Percentiles rank a stretch among this genome's conserved stretches.
Evolutionary conservation across 495 filamentous ascomycete species (phyloP).

Genomic region (Pseudevernia furfuracea): DNA sequence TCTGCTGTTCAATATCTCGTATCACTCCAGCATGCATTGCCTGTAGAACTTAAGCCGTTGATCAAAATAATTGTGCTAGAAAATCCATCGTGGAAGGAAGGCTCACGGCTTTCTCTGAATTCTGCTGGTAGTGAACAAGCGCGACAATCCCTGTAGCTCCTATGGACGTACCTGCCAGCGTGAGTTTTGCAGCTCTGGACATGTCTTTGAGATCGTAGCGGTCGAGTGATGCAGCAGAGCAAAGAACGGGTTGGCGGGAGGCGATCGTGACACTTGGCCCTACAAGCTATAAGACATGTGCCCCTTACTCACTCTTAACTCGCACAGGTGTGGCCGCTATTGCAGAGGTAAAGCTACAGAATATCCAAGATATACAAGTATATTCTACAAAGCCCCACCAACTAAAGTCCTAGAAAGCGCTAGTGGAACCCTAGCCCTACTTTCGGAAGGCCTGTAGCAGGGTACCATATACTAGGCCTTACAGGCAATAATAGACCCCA

Average conservation of each 20-base stretch:
- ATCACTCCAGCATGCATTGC: conserved; percentile 95
- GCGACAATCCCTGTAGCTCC: conserved; percentile 68
- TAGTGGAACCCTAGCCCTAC: no score
- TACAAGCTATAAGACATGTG: no score
- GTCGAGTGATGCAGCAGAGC: not conserved
- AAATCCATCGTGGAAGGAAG: not conserved
- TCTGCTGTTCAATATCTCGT: conserved; percentile 90
- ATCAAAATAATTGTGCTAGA: not conserved
- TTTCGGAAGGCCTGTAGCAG: no score
- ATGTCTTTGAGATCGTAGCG: conserved; percentile 40
- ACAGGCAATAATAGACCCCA: no score
- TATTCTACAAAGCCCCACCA: no score
- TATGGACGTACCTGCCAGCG: conserved; percentile 67
- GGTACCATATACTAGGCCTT: no score
- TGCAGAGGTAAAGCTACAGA: no score
- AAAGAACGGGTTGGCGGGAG: not conserved
- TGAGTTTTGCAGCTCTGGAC: conserved; percentile 84
- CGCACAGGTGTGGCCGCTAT: no score
- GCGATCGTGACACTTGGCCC: not conserved
- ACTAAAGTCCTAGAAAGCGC: no score
- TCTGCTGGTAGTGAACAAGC: conserved; percentile 85
- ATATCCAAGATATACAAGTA: no score
- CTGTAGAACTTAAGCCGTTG: conserved; percentile 37
- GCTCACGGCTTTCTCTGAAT: conserved; percentile 74
- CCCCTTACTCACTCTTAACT: no score